Evolutionary conservation across 2,329 filamentous ascomycete genomes (phyloP), one percentile per base, ranked within the genome.

Genomic region (Kalaharituber pfeilii): DNA sequence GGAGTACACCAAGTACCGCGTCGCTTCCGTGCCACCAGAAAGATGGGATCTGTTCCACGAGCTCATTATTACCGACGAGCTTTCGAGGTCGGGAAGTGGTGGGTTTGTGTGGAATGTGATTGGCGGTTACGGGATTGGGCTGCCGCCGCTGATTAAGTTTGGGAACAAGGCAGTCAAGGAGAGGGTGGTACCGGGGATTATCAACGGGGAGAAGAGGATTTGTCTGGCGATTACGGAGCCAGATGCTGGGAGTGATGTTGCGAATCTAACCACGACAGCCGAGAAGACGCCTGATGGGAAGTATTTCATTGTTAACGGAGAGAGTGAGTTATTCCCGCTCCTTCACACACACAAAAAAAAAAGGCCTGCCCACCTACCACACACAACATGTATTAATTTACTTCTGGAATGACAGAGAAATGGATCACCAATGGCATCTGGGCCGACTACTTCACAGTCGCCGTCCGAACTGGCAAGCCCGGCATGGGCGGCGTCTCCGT

Each of bases 11-110:
- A 73, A 80, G 42, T 77, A 82, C 66, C 72, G 75, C 5, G 78
- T 95, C 63, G 79, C 84, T 71, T 82, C 80, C 50, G 91, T 98
- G 11, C 70, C 82, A 0, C 73, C 84, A 0, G 86, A 95, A 71
- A 82, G 91, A 68, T 98, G 89, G 89, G 91, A 98, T 72, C 78
- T 94, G 45, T 98, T 96, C 80, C 91, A 98, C 71, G 91, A 98
- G 75, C 77, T 96, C 78, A 76, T 96, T 45, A 68, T 98, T 56
- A 96, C 89, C 1, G 91, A 98, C 63, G 91, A 98, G 75, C 73
- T 98, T 45, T 94, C 86, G 36, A 85, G 91, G 53, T 75, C 80
- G 51, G 91, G 82, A 54, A 93, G 85, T 49, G 91, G 91, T 65
- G 91, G 91, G 56, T 83, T 96, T 60, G 87, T 96, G 22, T 96